Base-by-base conservation (phyloP, 331 rosid genomes). In the Phaseolus coccineus region DNA sequence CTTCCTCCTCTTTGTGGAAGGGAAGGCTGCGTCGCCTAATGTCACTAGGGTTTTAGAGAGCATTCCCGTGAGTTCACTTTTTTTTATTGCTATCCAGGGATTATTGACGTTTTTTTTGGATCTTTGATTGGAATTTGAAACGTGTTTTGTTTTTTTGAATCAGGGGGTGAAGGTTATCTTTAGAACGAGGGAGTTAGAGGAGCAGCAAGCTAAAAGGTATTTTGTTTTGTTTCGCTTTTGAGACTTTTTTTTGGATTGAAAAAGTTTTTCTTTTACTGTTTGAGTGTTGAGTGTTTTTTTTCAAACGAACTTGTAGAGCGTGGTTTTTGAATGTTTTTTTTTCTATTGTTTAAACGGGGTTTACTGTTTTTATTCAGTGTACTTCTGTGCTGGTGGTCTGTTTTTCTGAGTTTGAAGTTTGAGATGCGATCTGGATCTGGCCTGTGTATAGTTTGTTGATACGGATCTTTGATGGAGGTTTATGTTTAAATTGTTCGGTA, bases 1-100 rank as follows among this genome's bases (percentile, higher is more conserved):
- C 80, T 96, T 93, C 73, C 83, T 91, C 22, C 96, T 96, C 73
- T 96, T 96, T 44, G 98, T 96, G 30, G 99, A 96, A 87, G 99
- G 97, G 74, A 93, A 90, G 79, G 99, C 99, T 75, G 94, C 99
- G 14, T 85, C 94, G 2, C 85, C 93, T 16, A 85, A 90, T 78
- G 94, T 96, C 50, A 78, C 98, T 30, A 87, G 84, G 80, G 92
- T 93, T 65, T 85, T 96, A 73, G 93, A 93, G 85, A 76, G 73
- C 88, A 96, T 96, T 90, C 98, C 96, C 40, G 99, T 96, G 77
- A 90, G 96, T 86, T 74, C 66, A 19, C 2, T 33, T 68, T 14
- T 1, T 4, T 66, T 19, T 39, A 0, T 7, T 66, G 6, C n/a
- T 55, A 9, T 55, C 9, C 24, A 2, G 11, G 8, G 12, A 1